phyloP scores from a whole-genome alignment of 2,329 filamentous ascomycete genomes.

The Colletotrichum sp. region DNA sequence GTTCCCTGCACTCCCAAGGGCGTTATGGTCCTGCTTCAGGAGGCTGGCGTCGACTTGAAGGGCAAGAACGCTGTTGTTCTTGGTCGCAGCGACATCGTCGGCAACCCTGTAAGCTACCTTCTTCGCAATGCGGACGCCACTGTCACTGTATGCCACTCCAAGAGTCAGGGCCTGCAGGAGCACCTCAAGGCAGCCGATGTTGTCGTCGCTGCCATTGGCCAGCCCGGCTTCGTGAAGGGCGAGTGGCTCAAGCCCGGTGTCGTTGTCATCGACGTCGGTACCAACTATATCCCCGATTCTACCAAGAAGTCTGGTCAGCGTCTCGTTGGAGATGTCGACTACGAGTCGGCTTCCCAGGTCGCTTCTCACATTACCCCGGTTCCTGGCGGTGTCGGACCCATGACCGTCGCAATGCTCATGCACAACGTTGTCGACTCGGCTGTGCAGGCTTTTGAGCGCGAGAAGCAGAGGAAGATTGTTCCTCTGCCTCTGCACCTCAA shows the following conservation, averaged over 20 bases:
- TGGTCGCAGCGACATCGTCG: conserved; percentile 95
- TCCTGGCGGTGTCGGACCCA: conserved; percentile 94
- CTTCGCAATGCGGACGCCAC: conserved; percentile 96
- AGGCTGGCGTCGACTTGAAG: conserved; percentile 80
- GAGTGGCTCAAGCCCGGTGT: conserved; percentile 94
- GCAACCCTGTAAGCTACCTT: conserved; percentile 94
- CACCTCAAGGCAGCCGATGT: conserved; percentile 87
- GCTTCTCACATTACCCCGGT: conserved; percentile 96
- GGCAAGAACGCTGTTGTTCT: conserved; percentile 96
- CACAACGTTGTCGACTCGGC: conserved; percentile 94
- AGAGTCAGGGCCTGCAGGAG: conserved; percentile 74
- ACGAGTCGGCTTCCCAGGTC: conserved; percentile 80
- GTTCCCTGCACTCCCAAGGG: conserved; percentile 96
- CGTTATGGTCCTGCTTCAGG: conserved; percentile 89
- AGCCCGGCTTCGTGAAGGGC: conserved; percentile 87
- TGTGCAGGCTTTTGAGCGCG: conserved; percentile 78
- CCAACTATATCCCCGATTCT: conserved; percentile 90
- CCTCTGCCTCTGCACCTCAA: conserved; percentile 84
- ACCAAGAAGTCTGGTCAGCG: conserved; percentile 92
- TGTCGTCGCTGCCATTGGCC: conserved; percentile 89
- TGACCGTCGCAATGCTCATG: conserved; percentile 98
- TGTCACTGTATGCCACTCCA: conserved; percentile 94
- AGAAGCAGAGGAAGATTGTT: conserved; percentile 79
- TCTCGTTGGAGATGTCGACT: conserved; percentile 95
- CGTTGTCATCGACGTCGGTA: conserved; percentile 98